A percentile compares a stretch with the other conserved stretches of the same genome.
Evolutionary conservation across 2,329 filamentous ascomycete species (phyloP).

Genomic region (Fusarium oxysporum): DNA sequence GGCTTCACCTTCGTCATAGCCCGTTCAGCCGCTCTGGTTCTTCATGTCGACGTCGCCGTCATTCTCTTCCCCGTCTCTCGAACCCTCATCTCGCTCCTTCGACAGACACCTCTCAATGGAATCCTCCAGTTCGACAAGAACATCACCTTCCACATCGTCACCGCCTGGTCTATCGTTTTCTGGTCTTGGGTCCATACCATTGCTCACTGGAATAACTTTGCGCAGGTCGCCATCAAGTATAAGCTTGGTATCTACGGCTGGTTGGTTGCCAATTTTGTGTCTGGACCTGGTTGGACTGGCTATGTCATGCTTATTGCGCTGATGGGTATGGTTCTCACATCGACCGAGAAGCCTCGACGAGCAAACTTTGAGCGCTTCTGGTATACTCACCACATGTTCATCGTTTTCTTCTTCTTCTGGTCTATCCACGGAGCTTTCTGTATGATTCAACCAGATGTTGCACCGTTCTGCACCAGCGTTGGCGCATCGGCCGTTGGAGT

Average conservation of each 20-base stretch:
- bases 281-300: conserved; percentile 86
- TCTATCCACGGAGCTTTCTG: conserved; percentile 90
- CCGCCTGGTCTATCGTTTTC: conserved; percentile 89
- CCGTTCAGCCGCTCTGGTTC: conserved; percentile 77
- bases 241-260: conserved; percentile 83
- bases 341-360: conserved; percentile 79
- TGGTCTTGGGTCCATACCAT: conserved; percentile 89
- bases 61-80: conserved; percentile 86
- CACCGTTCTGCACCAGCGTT: conserved; percentile 79
- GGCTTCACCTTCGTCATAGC: conserved; percentile 83
- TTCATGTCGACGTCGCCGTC: conserved; percentile 85
- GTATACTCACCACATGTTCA: conserved; percentile 90
- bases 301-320: conserved; percentile 85
- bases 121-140: conserved; percentile 92
- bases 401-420: conserved; percentile 92
- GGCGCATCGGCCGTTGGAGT: conserved; percentile 76
- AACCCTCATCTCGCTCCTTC: conserved; percentile 82
- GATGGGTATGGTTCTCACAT: conserved; percentile 82
- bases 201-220: conserved; percentile 89
- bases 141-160: conserved; percentile 87
- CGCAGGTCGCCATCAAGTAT: conserved; percentile 78
- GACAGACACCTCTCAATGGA: conserved; percentile 85
- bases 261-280: conserved; percentile 80
- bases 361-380: conserved; percentile 91
- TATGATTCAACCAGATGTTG: conserved; percentile 88